Evolutionary conservation across 2,329 filamentous ascomycete genomes (phyloP), one percentile per base, ranked within the genome.

Genomic region (Bipolaris sorokiniana): DNA sequence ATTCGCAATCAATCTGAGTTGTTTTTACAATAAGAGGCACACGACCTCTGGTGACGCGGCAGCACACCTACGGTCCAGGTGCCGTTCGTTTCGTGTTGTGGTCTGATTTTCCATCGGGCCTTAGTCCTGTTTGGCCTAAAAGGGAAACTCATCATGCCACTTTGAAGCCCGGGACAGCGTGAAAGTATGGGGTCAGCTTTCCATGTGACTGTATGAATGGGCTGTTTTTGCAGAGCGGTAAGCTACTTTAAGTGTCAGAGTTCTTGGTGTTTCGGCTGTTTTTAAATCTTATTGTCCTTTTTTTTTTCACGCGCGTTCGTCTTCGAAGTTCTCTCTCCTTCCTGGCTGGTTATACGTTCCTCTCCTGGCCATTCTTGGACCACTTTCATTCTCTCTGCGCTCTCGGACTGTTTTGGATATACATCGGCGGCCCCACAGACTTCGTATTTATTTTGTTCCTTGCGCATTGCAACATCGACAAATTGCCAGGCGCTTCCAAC

Each of bases 141-240:
- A 28, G 22, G 57, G 61, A 58, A 59, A 53, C 37, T 5, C 54
- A 67, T 66, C 65, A 66, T 59, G 55, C 65, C 65, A 66, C 65
- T 67, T 67, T 65, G 20, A 23, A 41, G 46, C 16, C 15, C 11
- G 16, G 18, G 22, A n/a, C 22, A 48, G 33, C 22, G 48, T 23
- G 55, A 13, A 18, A 20, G 33, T 28, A 51, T 40, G 33, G 37
- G 18, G 1, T 23, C 15, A 7, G 1, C 3, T 7, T 7, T 33
- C 31, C 56, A 58, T 56, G 56, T 63, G 59, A 58, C 38, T 33
- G 2, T 41, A 46, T 16, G 16, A 6, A 16, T 54, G 51, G 48
- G 50, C 46, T 41, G 54, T 45, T 57, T 28, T 28, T 51, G 46
- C 16, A 47, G 38, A 28, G 33, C 4, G 31, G 13, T 36, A 13